Base-by-base conservation (phyloP, 805 yeast genomes). In the Metschnikowia lochheadii region DNA sequence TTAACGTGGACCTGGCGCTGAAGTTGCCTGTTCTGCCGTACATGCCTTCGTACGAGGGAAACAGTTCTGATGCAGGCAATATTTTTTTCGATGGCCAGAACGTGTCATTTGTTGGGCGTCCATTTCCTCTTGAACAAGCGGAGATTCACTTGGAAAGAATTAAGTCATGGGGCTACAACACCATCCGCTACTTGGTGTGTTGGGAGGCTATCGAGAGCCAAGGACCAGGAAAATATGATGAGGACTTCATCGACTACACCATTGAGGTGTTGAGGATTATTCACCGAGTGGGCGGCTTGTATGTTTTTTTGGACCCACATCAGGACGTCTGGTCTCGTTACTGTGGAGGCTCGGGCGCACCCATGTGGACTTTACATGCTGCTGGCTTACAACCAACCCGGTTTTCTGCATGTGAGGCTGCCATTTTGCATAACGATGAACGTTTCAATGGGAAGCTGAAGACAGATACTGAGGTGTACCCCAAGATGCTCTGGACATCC, bases 291-390 rank as follows among this genome's bases (percentile, higher is more conserved):
- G 96, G 94, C 1, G 92, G 91, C 0, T 63, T 90, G 17, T 87
- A 85, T 59, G 88, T 89, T 6, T 83, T 87, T 57, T 63, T 91
- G 56, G 97, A 91, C 62, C 89, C 95, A 0, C 97, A 91, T 64
- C 97, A 91, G 65, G 97, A 91, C 64, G 95, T 85, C 11, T 91
- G 97, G 97, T 84, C 94, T 1, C 78, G 97, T 44, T 87, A 77
- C 63, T 73, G 83, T 10, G 97, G 97, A 5, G 97, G 97, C 2
- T 83, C 89, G 43, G 97, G 97, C 17, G 96, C 97, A 3, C 97
- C 97, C 0, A 60, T 88, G 61, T 91, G 97, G 97, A 90, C 97
- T 0, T 64, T 90, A 3, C 84, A 87, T 61, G 91, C 94, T 21
- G 96, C 92, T 2, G 97, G 97, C 0, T 69, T 91, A 44, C 81